Evolutionary conservation across 2,329 filamentous ascomycete genomes (phyloP).

Genomic region (Paraphaeosphaeria sporulosa): DNA sequence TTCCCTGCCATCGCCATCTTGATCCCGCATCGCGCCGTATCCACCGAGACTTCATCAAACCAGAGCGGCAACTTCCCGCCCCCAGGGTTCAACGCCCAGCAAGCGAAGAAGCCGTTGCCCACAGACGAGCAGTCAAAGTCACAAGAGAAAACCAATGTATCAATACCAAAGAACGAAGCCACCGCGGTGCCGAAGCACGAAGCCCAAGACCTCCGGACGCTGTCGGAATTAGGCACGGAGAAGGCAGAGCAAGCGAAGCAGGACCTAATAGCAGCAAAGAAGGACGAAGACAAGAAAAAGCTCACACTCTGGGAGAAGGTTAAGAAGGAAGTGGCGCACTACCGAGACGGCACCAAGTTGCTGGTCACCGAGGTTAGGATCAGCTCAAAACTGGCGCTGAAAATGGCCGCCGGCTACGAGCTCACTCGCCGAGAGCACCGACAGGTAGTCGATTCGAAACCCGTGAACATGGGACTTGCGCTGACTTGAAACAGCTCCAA

Average conservation of each 20-base stretch:
- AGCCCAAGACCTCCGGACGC: constrained; percentile 56
- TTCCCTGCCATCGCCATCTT: constrained; percentile 66
- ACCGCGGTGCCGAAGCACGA: constrained; percentile 57
- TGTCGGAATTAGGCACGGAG: constrained; percentile 69
- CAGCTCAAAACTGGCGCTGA: constrained; percentile 86
- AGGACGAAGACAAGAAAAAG: constrained; percentile 77
- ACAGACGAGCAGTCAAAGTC: constrained; percentile 59
- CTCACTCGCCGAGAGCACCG: constrained; percentile 91
- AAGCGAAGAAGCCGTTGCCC: constrained; percentile 83
- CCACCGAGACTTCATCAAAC: constrained; percentile 64
- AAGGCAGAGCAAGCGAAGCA: constrained; percentile 61
- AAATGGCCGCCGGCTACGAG: constrained; percentile 98
- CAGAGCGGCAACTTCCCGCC: constrained; percentile 70
- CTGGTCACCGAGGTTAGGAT: constrained; percentile 92
- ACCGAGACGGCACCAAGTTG: constrained; percentile 98
- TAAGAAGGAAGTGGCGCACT: constrained; percentile 92
- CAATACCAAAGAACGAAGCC: constrained; percentile 48
- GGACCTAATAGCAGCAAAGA: constrained; percentile 65
- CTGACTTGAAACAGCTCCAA: constrained; percentile 64
- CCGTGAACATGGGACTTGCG: background rate
- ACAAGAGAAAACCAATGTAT: constrained; percentile 40
- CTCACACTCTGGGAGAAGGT: constrained; percentile 89
- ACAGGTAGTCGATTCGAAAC: constrained; percentile 61
- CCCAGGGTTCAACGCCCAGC: constrained; percentile 88
- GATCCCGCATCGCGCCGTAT: constrained; percentile 60